Evolutionary conservation across 1,139 yeast species (phyloP).

Genomic region (Trichomonascaceae sp.): DNA sequence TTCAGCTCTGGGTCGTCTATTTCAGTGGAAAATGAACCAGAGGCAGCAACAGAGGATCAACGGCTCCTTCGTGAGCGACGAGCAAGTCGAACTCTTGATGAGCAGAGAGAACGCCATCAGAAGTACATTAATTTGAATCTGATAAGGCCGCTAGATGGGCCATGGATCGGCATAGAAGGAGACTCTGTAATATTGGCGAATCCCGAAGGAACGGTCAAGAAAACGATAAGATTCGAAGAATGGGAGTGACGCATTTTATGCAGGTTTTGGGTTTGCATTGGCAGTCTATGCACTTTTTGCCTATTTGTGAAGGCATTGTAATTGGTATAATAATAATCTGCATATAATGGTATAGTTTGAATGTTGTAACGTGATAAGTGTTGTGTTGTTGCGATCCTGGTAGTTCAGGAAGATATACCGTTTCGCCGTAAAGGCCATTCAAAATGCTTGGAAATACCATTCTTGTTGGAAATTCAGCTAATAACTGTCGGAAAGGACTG

Average conservation of each 20-base stretch:
- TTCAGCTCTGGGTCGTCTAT: background rate
- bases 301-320: background rate
- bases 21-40: background rate
- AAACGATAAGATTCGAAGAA: slow-evolving; percentile 43
- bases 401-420: no score
- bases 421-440: background rate
- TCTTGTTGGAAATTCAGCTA: no score
- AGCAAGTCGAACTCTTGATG: slow-evolving; percentile 50
- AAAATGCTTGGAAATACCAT: background rate
- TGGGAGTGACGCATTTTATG: slow-evolving; percentile 37
- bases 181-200: slow-evolving; percentile 56
- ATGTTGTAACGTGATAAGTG: background rate
- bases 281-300: background rate
- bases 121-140: slow-evolving; percentile 74
- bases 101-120: slow-evolving; percentile 58
- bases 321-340: background rate
- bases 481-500: no score
- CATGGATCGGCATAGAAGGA: slow-evolving; percentile 66
- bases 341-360: background rate
- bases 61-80: slow-evolving; percentile 19
- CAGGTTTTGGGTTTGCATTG: background rate
- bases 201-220: slow-evolving; percentile 50
- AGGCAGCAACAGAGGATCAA: background rate
- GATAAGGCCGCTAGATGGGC: slow-evolving; percentile 68
- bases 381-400: background rate